A percentile compares a stretch with the other conserved stretches of the same genome.
phyloP scores from a whole-genome alignment of 805 yeast genomes.

The Pichia gijzeniarum region DNA sequence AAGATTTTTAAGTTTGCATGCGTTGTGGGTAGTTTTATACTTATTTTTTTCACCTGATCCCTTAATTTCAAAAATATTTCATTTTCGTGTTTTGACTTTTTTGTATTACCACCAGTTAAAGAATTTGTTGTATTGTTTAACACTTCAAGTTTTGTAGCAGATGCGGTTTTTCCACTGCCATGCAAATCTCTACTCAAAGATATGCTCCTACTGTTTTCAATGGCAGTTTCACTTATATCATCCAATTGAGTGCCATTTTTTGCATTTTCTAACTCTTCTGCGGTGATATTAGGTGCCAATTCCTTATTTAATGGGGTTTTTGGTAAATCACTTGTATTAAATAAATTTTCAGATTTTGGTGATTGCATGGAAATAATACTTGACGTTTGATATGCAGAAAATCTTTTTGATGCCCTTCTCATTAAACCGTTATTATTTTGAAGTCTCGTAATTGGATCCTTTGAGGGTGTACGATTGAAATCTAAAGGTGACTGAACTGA shows the following conservation, averaged over 20 bases:
- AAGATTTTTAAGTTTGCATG: constrained; percentile 54
- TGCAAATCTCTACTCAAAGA: no score
- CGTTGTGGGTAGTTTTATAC: constrained; percentile 39
- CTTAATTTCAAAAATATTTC: constrained; percentile 45
- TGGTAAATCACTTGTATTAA: constrained; percentile 13
- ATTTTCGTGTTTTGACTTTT: neutral
- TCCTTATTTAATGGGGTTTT: constrained; percentile 16
- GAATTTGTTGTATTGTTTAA: constrained; percentile 3
- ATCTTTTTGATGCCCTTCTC: constrained; percentile 89
- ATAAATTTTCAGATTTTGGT: constrained; percentile 5
- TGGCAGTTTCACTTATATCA: constrained; percentile 1
- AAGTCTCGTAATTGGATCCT: constrained; percentile 66
- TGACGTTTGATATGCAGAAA: constrained; percentile 75
- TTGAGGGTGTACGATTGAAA: constrained; percentile 10
- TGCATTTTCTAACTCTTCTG: constrained; percentile 8
- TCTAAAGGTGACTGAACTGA: constrained; percentile 1
- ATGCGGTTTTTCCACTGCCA: neutral
- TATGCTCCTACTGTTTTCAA: neutral
- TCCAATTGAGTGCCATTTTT: neutral
- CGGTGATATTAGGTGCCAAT: constrained; percentile 4
- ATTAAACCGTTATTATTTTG: constrained; percentile 80
- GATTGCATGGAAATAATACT: constrained; percentile 26
- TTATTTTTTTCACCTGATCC: constrained; percentile 50
- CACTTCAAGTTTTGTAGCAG: neutral
- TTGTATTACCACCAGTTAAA: neutral